Percentiles rank a stretch among this genome's conserved stretches.
Conservation (phyloP, 2,329 filamentous ascomycete genomes). For the Fusarium burgessii region DNA sequence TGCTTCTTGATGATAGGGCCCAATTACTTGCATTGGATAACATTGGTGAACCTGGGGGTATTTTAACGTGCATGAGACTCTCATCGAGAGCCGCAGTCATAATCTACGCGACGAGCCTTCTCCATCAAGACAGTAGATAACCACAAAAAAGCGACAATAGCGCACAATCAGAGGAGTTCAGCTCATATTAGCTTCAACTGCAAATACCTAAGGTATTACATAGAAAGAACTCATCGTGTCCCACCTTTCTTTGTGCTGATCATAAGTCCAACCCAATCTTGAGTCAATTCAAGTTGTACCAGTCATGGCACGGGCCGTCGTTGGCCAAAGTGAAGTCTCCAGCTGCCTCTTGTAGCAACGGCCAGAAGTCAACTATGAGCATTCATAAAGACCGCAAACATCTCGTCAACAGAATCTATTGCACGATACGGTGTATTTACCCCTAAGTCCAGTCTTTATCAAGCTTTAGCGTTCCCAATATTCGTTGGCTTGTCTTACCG, state of each 20-base stretch:
- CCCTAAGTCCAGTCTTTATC: not conserved
- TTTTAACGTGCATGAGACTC: conserved; percentile 20
- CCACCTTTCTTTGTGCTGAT: conserved; percentile 22
- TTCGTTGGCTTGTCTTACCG: conserved; percentile 17
- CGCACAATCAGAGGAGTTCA: not conserved
- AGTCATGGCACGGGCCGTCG: conserved; percentile 29
- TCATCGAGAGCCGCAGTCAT: conserved; percentile 1
- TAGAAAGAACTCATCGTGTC: not conserved
- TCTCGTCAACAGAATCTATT: not conserved
- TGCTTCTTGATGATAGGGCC: conserved; percentile 2
- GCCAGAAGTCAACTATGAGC: not conserved
- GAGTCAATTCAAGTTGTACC: not conserved
- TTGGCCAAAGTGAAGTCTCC: conserved; percentile 9
- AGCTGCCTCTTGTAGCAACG: not conserved
- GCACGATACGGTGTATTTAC: not conserved
- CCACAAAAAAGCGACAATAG: not conserved
- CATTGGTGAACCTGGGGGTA: not conserved
- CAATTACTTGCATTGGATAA: conserved; percentile 28
- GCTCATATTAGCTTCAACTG: conserved; percentile 18
- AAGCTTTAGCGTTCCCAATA: conserved; percentile 14
- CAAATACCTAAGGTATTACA: not conserved
- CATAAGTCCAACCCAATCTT: conserved; percentile 8
- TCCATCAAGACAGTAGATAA: not conserved
- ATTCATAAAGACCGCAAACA: not conserved
- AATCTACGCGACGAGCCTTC: not conserved